phyloP scores from a whole-genome alignment of 2,329 filamentous ascomycete species.

The Dendrostoma leiphaemia region DNA sequence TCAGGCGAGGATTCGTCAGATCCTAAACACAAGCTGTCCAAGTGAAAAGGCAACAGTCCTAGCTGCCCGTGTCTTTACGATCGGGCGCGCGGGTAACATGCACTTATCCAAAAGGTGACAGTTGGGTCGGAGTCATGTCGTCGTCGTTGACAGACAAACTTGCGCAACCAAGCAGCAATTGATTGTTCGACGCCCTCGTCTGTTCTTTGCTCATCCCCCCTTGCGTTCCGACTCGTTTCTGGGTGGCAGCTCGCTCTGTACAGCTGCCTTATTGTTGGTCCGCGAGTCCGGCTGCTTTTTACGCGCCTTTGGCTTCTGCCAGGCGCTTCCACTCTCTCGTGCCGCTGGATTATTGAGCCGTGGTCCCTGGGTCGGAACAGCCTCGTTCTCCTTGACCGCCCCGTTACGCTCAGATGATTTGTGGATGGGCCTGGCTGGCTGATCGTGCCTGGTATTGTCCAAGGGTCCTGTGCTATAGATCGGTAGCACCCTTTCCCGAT shows the following conservation, averaged over 20 bases:
- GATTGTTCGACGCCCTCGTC: background rate
- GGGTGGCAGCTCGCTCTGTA: constrained; percentile 52
- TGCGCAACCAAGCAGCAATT: background rate
- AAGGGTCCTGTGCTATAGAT: constrained; percentile 14
- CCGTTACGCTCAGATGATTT: constrained; percentile 19
- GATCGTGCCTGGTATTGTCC: constrained; percentile 16
- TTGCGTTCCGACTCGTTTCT: constrained; percentile 61
- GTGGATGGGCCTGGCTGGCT: constrained; percentile 12
- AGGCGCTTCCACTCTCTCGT: constrained; percentile 46
- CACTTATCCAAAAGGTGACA: constrained; percentile 19
- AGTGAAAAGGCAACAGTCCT: constrained; percentile 17
- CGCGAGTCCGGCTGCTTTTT: constrained; percentile 52
- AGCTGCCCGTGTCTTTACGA: background rate
- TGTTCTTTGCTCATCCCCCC: constrained; percentile 47
- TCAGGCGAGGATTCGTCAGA: constrained; percentile 5
- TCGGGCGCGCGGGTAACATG: background rate
- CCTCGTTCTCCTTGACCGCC: constrained; percentile 26
- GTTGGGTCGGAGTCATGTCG: background rate
- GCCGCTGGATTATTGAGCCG: constrained; percentile 36
- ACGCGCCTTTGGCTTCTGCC: constrained; percentile 59
- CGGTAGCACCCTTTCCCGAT: constrained; percentile 32
- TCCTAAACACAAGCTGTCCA: constrained; percentile 25
- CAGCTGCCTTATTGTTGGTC: constrained; percentile 38
- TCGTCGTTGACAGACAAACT: background rate
- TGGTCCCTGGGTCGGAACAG: constrained; percentile 26